A percentile compares a stretch with the other conserved stretches of the same genome.
Evolutionary conservation across 768 basidiomycete genomes (phyloP).

Genomic region (Leccinum aurantiacum): DNA sequence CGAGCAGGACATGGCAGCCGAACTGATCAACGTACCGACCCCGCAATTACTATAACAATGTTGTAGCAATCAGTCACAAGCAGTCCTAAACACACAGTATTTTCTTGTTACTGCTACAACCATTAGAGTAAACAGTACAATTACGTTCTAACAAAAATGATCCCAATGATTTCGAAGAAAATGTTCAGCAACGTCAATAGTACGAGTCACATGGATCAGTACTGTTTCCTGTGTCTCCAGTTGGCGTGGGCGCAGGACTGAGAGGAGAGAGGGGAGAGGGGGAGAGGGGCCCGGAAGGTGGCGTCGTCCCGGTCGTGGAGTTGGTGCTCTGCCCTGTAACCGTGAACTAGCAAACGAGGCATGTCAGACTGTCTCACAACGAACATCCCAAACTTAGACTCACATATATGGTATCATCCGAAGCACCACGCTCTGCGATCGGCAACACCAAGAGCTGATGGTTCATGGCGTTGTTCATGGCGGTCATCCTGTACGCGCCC

Average conservation of each 20-base stretch:
- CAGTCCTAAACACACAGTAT: neutral
- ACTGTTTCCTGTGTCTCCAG: neutral
- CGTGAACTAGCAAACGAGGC: slow-evolving; percentile 23
- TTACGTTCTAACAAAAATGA: neutral
- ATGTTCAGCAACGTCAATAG: neutral
- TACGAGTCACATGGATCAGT: slow-evolving; percentile 6
- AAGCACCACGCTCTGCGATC: slow-evolving; percentile 40
- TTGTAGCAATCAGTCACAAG: neutral
- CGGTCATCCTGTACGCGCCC: slow-evolving; percentile 49
- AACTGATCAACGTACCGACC: neutral
- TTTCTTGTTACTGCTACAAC: slow-evolving; percentile 3
- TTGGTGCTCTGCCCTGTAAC: slow-evolving; percentile 20
- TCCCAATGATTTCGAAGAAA: neutral
- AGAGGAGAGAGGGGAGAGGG: neutral
- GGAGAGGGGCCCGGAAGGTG: slow-evolving; percentile 4
- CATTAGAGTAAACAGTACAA: slow-evolving; percentile 13
- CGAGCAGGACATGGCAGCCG: slow-evolving; percentile 19
- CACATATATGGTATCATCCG: slow-evolving; percentile 45
- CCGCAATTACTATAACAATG: neutral
- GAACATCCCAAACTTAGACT: slow-evolving; percentile 11
- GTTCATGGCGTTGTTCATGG: slow-evolving; percentile 47
- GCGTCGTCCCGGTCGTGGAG: slow-evolving; percentile 4
- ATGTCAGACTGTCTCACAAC: slow-evolving; percentile 5
- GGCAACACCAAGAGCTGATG: slow-evolving; percentile 41
- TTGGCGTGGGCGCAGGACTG: slow-evolving; percentile 1